Percentiles rank a stretch among this genome's conserved stretches.
Evolutionary conservation across 176 grass and related monocot genomes (phyloP).

Genomic region (Cenchrus purpureus): DNA sequence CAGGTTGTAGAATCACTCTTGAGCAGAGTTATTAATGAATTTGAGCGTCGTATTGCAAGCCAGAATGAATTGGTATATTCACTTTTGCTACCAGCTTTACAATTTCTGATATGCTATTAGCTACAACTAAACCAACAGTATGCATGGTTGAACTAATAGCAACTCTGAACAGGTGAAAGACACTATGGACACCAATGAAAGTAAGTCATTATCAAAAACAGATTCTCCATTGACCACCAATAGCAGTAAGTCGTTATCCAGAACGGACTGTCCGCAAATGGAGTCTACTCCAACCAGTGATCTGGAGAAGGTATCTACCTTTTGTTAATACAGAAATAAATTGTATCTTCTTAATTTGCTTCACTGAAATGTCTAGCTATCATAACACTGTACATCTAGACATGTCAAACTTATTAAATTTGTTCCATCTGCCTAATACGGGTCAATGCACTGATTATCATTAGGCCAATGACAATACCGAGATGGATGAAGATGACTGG

Average conservation of each 20-base stretch:
- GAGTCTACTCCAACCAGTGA: conserved; percentile 38
- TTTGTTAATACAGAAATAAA: conserved; percentile 24
- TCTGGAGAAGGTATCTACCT: conserved; percentile 51
- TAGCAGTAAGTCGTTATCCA: conserved; percentile 46
- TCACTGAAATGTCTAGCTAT: conserved; percentile 16
- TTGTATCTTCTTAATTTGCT: conserved; percentile 21
- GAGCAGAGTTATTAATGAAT: conserved; percentile 81
- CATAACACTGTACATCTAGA: conserved; percentile 5
- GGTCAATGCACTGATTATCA: conserved; percentile 24
- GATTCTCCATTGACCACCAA: conserved; percentile 41
- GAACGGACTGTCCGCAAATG: conserved; percentile 40
- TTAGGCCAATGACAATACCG: neutral
- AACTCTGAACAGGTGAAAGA: conserved; percentile 56
- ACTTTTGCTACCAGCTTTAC: neutral
- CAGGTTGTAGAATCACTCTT: conserved; percentile 88
- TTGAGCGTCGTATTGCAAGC: conserved; percentile 58
- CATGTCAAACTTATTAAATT: conserved; percentile 33
- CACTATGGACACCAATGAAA: conserved; percentile 47
- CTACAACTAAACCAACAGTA: conserved; percentile 18
- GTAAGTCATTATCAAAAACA: conserved; percentile 42
- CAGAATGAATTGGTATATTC: conserved; percentile 69
- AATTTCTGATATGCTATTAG: neutral
- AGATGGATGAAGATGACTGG: conserved; percentile 31
- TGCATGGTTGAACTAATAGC: conserved; percentile 31
- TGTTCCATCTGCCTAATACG: conserved; percentile 28